These are phyloP conservation scores for Fraxinus ornus DNA, from an alignment of 305 asterid species.

Conservation along the genomic window DNA sequence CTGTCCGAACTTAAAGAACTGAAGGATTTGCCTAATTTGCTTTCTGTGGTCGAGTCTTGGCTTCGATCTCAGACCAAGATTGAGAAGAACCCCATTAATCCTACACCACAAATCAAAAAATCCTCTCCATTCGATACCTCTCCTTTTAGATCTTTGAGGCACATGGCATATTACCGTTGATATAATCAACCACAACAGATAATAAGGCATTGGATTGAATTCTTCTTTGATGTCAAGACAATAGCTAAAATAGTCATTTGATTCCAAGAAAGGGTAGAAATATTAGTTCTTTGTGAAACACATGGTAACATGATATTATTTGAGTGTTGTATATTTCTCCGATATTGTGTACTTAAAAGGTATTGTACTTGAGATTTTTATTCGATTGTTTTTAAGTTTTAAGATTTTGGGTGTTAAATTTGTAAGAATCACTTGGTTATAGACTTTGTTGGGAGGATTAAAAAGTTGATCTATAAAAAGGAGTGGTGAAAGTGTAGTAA, in stretches of 20 bases:
- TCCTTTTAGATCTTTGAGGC: conserved; percentile 76
- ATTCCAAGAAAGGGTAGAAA: background rate
- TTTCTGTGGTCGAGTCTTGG: conserved; percentile 91
- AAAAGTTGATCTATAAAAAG: background rate
- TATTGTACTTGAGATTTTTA: background rate
- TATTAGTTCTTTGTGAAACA: background rate
- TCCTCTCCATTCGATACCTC: conserved; percentile 59
- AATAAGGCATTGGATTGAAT: background rate
- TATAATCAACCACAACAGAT: background rate
- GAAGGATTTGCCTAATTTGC: conserved; percentile 59
- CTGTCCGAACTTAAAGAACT: conserved; percentile 63
- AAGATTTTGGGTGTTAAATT: background rate
- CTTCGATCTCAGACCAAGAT: conserved; percentile 73
- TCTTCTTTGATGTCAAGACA: background rate
- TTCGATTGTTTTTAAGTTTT: background rate
- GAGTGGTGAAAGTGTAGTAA: background rate
- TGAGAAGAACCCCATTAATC: conserved; percentile 51
- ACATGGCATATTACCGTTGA: conserved; percentile 90
- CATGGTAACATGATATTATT: background rate
- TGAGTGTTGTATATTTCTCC: background rate
- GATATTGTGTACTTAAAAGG: background rate
- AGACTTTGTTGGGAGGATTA: background rate
- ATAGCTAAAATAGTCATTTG: background rate
- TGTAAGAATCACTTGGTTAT: background rate
- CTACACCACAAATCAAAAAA: conserved; percentile 39